phyloP scores from a whole-genome alignment of 306 rosid species.

The Adenanthera pavonina region DNA sequence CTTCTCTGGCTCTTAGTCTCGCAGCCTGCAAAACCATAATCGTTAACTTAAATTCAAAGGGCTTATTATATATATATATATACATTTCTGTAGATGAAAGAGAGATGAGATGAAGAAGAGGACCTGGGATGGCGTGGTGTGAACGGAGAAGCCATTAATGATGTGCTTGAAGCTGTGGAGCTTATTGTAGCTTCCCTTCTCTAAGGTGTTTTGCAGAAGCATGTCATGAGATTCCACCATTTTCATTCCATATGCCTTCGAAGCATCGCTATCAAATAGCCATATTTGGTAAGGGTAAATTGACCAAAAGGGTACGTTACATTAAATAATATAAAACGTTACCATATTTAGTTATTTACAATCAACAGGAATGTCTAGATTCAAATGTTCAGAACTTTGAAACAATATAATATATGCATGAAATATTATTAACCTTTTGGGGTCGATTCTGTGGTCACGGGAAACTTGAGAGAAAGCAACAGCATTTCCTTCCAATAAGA shows the following conservation, averaged over 20 bases:
- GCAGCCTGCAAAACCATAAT: background rate
- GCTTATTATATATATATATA: background rate
- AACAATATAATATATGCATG: background rate
- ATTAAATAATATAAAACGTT: background rate
- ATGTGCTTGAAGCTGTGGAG: conserved; percentile 75
- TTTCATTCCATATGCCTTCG: conserved; percentile 51
- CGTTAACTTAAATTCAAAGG: background rate
- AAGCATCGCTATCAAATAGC: conserved; percentile 41
- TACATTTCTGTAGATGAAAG: background rate
- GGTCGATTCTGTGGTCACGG: conserved; percentile 30
- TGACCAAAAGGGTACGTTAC: background rate
- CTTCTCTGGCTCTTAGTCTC: conserved; percentile 19
- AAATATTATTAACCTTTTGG: conserved; percentile 40
- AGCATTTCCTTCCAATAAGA: conserved; percentile 64
- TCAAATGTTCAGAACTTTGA: background rate
- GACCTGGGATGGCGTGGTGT: conserved; percentile 86
- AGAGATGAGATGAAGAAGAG: background rate
- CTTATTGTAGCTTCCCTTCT: conserved; percentile 72
- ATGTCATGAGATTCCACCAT: conserved; percentile 64
- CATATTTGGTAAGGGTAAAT: background rate
- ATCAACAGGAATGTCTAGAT: background rate
- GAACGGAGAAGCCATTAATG: conserved; percentile 77
- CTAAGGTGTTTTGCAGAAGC: conserved; percentile 58
- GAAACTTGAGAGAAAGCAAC: conserved; percentile 53
- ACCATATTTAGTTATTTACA: background rate